Conservation (phyloP, 1,284 basidiomycete genomes). For the Cryptococcus amylolentus region DNA sequence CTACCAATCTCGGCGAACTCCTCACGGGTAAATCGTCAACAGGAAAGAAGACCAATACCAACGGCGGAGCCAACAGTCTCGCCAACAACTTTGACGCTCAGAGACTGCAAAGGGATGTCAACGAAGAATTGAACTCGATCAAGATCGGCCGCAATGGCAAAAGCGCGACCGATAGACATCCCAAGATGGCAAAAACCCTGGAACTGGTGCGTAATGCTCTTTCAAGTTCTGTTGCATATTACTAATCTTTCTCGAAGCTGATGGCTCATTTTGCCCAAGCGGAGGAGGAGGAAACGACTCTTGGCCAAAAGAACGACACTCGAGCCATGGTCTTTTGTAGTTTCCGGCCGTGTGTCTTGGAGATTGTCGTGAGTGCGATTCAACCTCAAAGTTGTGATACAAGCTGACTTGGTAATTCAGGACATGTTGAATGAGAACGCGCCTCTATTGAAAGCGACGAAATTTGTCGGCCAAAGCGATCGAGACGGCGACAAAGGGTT, state of each 20-base stretch:
- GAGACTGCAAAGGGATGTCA: constrained; percentile 43
- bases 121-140: constrained; percentile 40
- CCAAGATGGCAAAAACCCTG: constrained; percentile 86
- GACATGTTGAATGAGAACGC: constrained; percentile 65
- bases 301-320: constrained; percentile 54
- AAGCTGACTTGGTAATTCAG: constrained; percentile 24
- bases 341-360: constrained; percentile 82
- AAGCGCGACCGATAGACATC: constrained; percentile 58
- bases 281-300: constrained; percentile 55
- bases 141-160: constrained; percentile 45
- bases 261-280: constrained; percentile 73
- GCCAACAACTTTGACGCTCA: constrained; percentile 45
- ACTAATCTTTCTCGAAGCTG: constrained; percentile 44
- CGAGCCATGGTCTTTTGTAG: constrained; percentile 96
- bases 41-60: constrained; percentile 41
- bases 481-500: constrained; percentile 85
- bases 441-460: constrained; percentile 70
- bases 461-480: constrained; percentile 86
- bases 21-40: constrained; percentile 36
- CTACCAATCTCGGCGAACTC: constrained; percentile 57
- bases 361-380: constrained; percentile 63
- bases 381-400: not conserved
- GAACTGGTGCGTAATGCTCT: constrained; percentile 52
- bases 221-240: not conserved
- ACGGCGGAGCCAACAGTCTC: constrained; percentile 29